Evolutionary conservation across 331 rosid genomes (phyloP), one percentile per base, ranked within the genome.

Genomic region (Pyracantha coccinea): DNA sequence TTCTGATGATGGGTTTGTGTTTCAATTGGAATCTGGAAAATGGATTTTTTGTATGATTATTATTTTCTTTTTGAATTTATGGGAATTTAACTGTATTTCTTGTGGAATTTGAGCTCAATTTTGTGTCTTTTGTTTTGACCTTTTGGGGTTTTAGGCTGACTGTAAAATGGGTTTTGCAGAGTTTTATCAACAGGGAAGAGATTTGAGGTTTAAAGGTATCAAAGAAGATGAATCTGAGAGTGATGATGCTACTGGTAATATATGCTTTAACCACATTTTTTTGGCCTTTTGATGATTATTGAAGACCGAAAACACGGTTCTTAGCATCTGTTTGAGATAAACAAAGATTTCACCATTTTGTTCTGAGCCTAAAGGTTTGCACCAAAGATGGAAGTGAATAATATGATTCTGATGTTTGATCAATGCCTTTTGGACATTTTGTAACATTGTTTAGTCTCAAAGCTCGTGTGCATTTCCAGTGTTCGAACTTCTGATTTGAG

Each of bases 81-180:
- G 54, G 5, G n/a, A 50, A 57, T 47, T 21, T 20, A 21, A 55
- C 25, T 1, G 62, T 27, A 38, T 44, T 4, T 17, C 5, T 12
- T 67, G 15, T 33, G 75, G 75, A 19, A 17, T 71, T 27, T 35
- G 12, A 41, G 6, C 33, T 6, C 77, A 38, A 47, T 50, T 60
- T 59, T 28, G 15, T 27, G 57, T 69, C 69, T 81, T 82, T 66
- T 27, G 57, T 69, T 72, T 81, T 82, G 62, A 54, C 45, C 61
- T 31, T 81, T 69, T 45, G 33, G 70, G 82, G 73, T 58, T 86
- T 81, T 45, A 64, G 66, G 58, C 73, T 75, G 70, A 68, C 35
- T 72, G 52, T 72, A 45, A 19, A 75, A 11, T 77, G 71, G 76
- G 76, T 82, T 76, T 77, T 76, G 86, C 86, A 94, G 99, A 72